Base-by-base conservation (phyloP, 1,284 basidiomycete genomes). In the Fomitopsis palustris region DNA sequence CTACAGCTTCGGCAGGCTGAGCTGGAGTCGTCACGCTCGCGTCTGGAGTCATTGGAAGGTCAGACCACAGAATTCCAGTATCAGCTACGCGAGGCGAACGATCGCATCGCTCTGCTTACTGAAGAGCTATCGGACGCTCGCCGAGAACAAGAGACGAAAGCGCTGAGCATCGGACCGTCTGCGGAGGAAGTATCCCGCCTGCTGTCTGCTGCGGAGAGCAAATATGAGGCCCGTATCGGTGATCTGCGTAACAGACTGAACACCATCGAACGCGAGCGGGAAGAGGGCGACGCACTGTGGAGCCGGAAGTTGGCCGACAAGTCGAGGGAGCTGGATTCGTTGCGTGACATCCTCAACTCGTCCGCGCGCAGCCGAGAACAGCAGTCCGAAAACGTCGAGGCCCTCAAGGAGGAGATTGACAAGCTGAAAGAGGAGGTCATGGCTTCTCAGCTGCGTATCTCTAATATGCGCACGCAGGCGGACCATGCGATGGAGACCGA, bases 1-100 rank as follows among this genome's bases (percentile, higher is more conserved):
- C 78, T 93, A 4, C 93, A 97, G 73, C 68, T 90, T 43, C 87
- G 91, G 27, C 92, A 96, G 70, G 93, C 91, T 14, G 94, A 97
- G 68, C 73, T 91, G 16, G 95, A 98, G 74, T 88, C 90, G 0
- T 85, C 87, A 1, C 86, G 89, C 61, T 84, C 83, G 3, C 85
- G 90, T 61, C 78, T 88, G 1, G 92, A 93, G 66, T 82, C 81
- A 0, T 74, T 94, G 33, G 85, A 91, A 65, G 85, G 86, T 54
- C 87, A 90, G 66, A 88, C 86, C 45, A 86, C 86, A 9, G 95
- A 98, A 70, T 78, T 93, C 37, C 86, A 93, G 65, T 95, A 90
- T 69, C 93, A 95, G 69, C 75, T 96, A 1, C 85, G 88, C 29
- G 94, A 96, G 70, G 75, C 86, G 4, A 81, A 82, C 38, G 93